A percentile compares a stretch with the other conserved stretches of the same genome.
phyloP scores from a whole-genome alignment of 2,329 filamentous ascomycete genomes.

The Penicillium italicum region DNA sequence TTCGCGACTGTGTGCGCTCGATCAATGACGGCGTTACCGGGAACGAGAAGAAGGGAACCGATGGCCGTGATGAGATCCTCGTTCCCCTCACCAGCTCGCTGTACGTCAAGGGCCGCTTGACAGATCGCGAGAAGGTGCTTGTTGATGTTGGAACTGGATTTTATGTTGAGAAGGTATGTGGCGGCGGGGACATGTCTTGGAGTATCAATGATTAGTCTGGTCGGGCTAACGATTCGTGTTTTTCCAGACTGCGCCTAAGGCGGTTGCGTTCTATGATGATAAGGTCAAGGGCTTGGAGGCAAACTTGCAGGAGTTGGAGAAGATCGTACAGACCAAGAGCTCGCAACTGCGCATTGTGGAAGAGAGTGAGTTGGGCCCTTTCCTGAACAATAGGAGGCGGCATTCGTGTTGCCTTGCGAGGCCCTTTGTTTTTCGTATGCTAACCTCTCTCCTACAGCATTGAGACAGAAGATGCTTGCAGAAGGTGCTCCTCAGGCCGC shows the following conservation, averaged over 20 bases:
- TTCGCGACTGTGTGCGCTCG: constrained; percentile 80
- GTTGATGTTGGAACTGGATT: constrained; percentile 94
- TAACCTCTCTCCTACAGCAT: constrained; percentile 35
- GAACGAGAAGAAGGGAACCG: constrained; percentile 33
- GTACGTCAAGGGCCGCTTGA: constrained; percentile 81
- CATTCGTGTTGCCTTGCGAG: background rate
- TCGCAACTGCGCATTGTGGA: constrained; percentile 82
- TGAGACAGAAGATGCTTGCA: constrained; percentile 52
- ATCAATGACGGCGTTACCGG: constrained; percentile 59
- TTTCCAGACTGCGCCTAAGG: constrained; percentile 53
- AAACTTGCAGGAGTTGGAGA: constrained; percentile 66
- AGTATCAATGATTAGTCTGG: background rate
- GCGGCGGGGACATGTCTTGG: too few species aligned
- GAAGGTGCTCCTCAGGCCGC: constrained; percentile 36
- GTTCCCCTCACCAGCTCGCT: constrained; percentile 94
- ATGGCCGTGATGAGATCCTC: constrained; percentile 57
- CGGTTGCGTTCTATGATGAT: constrained; percentile 62
- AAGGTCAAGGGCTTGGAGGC: constrained; percentile 64
- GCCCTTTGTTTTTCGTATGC: background rate
- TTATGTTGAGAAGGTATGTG: constrained; percentile 79
- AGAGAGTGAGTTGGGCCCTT: constrained; percentile 60
- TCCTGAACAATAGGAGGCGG: too few species aligned
- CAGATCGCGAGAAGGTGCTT: constrained; percentile 71
- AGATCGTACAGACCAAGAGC: constrained; percentile 70
- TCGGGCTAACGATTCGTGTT: background rate